Conservation (phyloP, 2,329 filamentous ascomycete species). For the Colletotrichum godetiae region DNA sequence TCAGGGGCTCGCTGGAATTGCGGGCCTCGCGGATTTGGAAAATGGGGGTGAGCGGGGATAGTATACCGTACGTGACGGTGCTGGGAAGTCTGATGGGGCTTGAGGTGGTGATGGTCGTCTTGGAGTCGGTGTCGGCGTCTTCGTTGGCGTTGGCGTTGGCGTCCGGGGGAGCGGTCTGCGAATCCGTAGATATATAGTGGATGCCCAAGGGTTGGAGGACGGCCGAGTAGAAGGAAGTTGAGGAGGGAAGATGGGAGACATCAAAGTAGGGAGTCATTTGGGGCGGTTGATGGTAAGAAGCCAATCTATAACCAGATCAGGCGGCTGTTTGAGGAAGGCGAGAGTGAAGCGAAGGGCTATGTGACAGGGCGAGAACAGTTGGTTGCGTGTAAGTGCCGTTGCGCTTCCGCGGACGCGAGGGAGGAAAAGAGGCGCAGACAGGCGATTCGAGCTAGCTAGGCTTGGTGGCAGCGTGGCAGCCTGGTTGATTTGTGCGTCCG, state of each 20-base stretch:
- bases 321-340: not conserved
- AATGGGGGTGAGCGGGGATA: constrained; percentile 48
- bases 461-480: not conserved
- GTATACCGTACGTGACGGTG: constrained; percentile 56
- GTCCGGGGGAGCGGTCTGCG: constrained; percentile 27
- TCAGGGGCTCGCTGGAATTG: constrained; percentile 52
- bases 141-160: not conserved
- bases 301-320: not conserved
- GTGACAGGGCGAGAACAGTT: not conserved
- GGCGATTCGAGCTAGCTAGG: not conserved
- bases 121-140: constrained; percentile 5
- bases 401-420: not conserved
- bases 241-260: constrained; percentile 82
- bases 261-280: constrained; percentile 63
- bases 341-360: not conserved
- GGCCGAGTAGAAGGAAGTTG: constrained; percentile 86
- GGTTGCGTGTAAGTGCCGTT: not conserved
- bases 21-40: constrained; percentile 59
- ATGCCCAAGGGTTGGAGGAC: constrained; percentile 83
- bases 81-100: constrained; percentile 30
- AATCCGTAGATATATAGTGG: constrained; percentile 66
- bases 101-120: constrained; percentile 6
- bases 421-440: not conserved
- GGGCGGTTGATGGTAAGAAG: not conserved
- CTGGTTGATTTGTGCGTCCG: not conserved